Evolutionary conservation across 1,139 yeast species (phyloP).

Genomic region (Yamadazyma pseudoaaseri): DNA sequence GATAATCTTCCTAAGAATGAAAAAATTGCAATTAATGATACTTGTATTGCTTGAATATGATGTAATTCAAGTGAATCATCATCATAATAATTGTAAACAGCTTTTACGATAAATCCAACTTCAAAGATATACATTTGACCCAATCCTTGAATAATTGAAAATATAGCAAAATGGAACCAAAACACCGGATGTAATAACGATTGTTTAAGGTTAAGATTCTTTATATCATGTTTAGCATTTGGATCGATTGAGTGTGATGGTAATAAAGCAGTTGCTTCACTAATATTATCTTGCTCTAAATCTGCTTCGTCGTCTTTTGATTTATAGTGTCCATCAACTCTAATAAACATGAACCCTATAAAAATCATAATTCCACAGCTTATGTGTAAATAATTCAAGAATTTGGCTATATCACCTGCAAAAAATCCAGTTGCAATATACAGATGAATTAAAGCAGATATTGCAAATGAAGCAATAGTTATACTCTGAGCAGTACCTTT

Average conservation of each 20-base stretch:
- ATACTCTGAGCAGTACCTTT: constrained; percentile 37
- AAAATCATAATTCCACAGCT: constrained; percentile 25
- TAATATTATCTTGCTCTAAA: constrained; percentile 12
- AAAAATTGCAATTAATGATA: constrained; percentile 64
- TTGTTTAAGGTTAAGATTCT: constrained; percentile 15
- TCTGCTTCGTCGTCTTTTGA: constrained; percentile 9
- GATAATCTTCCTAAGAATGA: constrained; percentile 68
- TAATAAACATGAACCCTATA: constrained; percentile 29
- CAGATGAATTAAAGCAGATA: constrained; percentile 30
- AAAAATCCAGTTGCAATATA: constrained; percentile 21
- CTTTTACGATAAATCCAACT: constrained; percentile 69
- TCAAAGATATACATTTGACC: constrained; percentile 80
- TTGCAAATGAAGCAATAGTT: constrained; percentile 40
- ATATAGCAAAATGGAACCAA: constrained; percentile 48
- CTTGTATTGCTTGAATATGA: constrained; percentile 65
- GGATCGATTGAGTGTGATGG: constrained; percentile 8
- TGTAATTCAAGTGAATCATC: constrained; percentile 23
- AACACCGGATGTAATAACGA: constrained; percentile 33
- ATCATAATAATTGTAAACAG: constrained; percentile 33
- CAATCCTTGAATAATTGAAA: constrained; percentile 66
- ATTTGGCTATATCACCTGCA: constrained; percentile 22
- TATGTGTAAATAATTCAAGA: constrained; percentile 23
- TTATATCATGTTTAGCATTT: constrained; percentile 12
- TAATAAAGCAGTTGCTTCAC: constrained; percentile 12
- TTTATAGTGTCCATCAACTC: constrained; percentile 30